Evolutionary conservation across 2,329 filamentous ascomycete genomes (phyloP).

Genomic region (Colletotrichum caudatum): DNA sequence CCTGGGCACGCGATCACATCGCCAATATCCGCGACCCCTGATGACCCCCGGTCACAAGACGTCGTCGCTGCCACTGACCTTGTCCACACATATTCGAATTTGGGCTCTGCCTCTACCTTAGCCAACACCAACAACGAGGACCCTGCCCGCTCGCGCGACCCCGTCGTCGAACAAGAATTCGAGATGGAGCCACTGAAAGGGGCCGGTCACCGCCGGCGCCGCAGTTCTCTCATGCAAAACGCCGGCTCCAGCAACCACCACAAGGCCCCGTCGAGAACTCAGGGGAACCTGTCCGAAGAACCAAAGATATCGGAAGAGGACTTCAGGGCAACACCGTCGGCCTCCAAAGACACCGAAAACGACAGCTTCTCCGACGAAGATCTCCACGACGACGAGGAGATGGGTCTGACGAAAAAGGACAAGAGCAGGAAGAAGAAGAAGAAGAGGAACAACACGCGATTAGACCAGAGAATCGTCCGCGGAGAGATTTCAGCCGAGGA

Average conservation of each 20-base stretch:
- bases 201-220: conserved; percentile 65
- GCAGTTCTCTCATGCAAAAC: conserved; percentile 65
- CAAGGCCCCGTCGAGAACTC: conserved; percentile 47
- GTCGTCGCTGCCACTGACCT: conserved; percentile 11
- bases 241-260: conserved; percentile 45
- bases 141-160: not conserved
- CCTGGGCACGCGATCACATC: conserved; percentile 38
- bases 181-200: conserved; percentile 67
- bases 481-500: conserved; percentile 75
- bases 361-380: conserved; percentile 78
- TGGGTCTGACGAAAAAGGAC: conserved; percentile 82
- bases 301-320: conserved; percentile 61
- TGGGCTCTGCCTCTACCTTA: conserved; percentile 26
- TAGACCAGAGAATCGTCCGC: conserved; percentile 77
- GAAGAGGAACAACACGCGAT: conserved; percentile 73
- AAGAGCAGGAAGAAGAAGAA: conserved; percentile 75
- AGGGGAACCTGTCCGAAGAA: conserved; percentile 53
- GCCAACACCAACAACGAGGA: not conserved
- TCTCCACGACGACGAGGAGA: conserved; percentile 88
- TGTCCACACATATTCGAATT: conserved; percentile 28
- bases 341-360: conserved; percentile 54
- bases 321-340: conserved; percentile 42
- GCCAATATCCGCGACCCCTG: conserved; percentile 10
- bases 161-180: conserved; percentile 55
- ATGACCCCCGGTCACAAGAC: conserved; percentile 32